Percentiles rank a stretch among this genome's conserved stretches.
Evolutionary conservation across 208 protist species (phyloP).

Genomic region (Wallacemonas collosoma): DNA sequence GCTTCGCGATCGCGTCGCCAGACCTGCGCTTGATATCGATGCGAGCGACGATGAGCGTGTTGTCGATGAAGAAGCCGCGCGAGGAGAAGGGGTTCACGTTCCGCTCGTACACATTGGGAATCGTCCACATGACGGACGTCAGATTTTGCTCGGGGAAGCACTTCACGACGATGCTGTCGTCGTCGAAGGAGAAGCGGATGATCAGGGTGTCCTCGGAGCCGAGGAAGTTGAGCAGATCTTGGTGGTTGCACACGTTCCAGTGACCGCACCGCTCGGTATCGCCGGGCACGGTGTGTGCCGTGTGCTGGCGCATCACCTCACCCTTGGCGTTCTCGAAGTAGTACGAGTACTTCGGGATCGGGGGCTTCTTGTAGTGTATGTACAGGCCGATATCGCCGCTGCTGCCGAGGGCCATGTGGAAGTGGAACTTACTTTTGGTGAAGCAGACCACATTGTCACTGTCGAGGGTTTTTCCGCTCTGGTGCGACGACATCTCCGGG

Average conservation of each 20-base stretch:
- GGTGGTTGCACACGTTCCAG: conserved; percentile 74
- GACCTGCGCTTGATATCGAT: conserved; percentile 61
- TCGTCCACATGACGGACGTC: conserved; percentile 57
- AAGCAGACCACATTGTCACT: conserved; percentile 70
- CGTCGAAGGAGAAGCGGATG: conserved; percentile 74
- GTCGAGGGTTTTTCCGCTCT: conserved; percentile 52
- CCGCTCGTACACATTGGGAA: conserved; percentile 60
- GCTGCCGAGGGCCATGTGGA: conserved; percentile 71
- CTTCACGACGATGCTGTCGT: conserved; percentile 59
- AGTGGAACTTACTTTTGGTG: conserved; percentile 78
- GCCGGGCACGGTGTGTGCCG: conserved; percentile 80
- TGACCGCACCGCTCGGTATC: conserved; percentile 87
- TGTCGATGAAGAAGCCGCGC: conserved; percentile 51
- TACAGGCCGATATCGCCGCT: conserved; percentile 76
- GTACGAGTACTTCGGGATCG: conserved; percentile 92
- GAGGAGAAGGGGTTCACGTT: conserved; percentile 82
- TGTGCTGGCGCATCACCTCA: conserved; percentile 84
- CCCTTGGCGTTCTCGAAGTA: conserved; percentile 69
- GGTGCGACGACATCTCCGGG: conserved; percentile 49
- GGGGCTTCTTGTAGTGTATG: conserved; percentile 83
- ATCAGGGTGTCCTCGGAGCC: conserved; percentile 53
- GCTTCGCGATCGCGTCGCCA: conserved; percentile 31
- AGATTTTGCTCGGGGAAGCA: conserved; percentile 28
- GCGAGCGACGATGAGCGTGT: conserved; percentile 44
- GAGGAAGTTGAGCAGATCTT: conserved; percentile 58